These are phyloP conservation scores for Senna siamea DNA, from an alignment of 306 rosid species.

Conservation along the genomic window DNA sequence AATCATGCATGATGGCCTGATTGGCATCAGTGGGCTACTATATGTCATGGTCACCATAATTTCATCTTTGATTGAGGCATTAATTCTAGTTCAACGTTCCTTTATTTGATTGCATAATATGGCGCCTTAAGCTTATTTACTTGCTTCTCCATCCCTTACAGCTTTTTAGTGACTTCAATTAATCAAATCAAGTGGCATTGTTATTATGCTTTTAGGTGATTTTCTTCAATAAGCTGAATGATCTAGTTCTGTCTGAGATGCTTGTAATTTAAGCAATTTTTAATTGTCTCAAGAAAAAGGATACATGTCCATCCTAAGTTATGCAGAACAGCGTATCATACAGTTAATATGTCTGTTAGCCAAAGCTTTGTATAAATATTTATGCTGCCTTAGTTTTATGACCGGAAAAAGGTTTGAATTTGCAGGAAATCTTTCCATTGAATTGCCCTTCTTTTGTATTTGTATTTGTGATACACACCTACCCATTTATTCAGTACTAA, in stretches of 20 bases:
- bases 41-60: neutral
- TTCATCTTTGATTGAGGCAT: neutral
- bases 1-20: neutral
- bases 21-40: neutral
- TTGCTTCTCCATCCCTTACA: neutral
- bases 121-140: neutral
- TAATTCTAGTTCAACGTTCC: too few species aligned
- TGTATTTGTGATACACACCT: constrained; percentile 3
- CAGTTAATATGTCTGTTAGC: neutral
- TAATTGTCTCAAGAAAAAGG: neutral
- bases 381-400: neutral
- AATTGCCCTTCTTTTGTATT: too few species aligned
- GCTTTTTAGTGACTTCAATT: neutral
- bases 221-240: neutral
- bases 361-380: constrained; percentile 10
- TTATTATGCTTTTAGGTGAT: neutral
- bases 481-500: neutral
- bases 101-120: neutral
- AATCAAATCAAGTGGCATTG: neutral
- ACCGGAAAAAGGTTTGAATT: too few species aligned
- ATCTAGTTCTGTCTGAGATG: neutral
- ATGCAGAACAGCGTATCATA: constrained; percentile 13
- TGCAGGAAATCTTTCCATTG: too few species aligned
- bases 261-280: neutral
- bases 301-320: neutral